These are phyloP conservation scores for Pestalotiopsis sp. DNA, from an alignment of 2,329 filamentous ascomycete genomes.

Conservation along the genomic window DNA sequence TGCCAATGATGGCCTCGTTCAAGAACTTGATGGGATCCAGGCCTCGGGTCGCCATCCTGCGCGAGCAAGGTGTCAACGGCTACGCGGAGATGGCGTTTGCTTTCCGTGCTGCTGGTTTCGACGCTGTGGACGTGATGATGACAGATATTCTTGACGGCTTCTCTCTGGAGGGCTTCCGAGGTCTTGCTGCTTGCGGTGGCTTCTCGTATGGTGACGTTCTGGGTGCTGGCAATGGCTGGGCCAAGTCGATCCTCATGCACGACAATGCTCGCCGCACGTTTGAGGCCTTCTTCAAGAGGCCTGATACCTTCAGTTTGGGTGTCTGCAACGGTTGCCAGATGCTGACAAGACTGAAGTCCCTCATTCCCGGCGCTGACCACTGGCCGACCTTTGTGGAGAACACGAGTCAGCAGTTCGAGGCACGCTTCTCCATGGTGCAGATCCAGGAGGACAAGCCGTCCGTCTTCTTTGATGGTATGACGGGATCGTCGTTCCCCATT, in stretches of 20 bases:
- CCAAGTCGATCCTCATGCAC: constrained; percentile 88
- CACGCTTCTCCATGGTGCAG: constrained; percentile 81
- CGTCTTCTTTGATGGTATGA: constrained; percentile 92
- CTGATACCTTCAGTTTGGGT: constrained; percentile 89
- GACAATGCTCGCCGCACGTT: constrained; percentile 76
- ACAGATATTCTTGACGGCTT: constrained; percentile 82
- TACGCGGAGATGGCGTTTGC: constrained; percentile 98
- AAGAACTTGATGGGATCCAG: constrained; percentile 35
- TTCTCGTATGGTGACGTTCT: constrained; percentile 88
- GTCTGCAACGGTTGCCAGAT: constrained; percentile 99
- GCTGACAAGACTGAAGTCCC: constrained; percentile 77
- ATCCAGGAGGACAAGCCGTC: constrained; percentile 66
- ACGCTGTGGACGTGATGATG: constrained; percentile 95
- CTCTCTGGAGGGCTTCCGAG: constrained; percentile 80
- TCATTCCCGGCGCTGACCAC: constrained; percentile 80
- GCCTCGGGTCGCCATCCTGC: constrained; percentile 79
- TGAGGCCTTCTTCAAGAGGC: constrained; percentile 79
- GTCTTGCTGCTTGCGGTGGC: constrained; percentile 91
- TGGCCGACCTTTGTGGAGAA: constrained; percentile 92
- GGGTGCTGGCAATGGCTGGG: constrained; percentile 96
- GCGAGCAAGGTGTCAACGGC: constrained; percentile 95
- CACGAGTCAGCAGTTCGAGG: constrained; percentile 86
- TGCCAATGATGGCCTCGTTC: constrained; percentile 68
- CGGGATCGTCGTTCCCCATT: constrained; percentile 78
- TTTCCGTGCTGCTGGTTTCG: constrained; percentile 88